A percentile compares a stretch with the other conserved stretches of the same genome.
These are phyloP conservation scores for Aspergillus taichungensis DNA, from an alignment of 495 filamentous ascomycete species.

Conservation along the genomic window DNA sequence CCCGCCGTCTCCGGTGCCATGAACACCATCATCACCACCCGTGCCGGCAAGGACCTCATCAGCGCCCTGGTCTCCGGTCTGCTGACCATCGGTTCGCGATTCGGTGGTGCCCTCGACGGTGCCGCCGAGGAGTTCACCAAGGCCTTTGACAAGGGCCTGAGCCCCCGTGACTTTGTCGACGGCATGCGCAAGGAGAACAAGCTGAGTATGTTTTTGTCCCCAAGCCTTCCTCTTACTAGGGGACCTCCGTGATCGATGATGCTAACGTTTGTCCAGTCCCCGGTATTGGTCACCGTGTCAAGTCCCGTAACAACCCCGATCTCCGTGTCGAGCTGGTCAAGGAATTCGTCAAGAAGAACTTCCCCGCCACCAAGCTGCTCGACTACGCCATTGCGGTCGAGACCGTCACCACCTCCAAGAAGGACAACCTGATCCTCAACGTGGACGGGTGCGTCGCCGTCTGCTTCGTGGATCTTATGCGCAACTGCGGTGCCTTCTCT, in stretches of 20 bases:
- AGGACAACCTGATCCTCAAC: conserved; percentile 99
- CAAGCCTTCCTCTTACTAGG: not conserved
- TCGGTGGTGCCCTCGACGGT: conserved; percentile 96
- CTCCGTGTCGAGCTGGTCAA: conserved; percentile 98
- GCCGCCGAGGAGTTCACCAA: conserved; percentile 98
- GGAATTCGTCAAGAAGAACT: conserved; percentile 94
- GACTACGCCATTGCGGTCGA: conserved; percentile 98
- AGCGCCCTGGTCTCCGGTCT: conserved; percentile 91
- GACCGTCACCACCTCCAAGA: conserved; percentile 97
- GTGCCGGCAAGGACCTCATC: conserved; percentile 98
- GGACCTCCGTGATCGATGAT: not conserved
- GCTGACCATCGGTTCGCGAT: conserved; percentile 93
- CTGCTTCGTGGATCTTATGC: conserved; percentile 95
- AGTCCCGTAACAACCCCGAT: conserved; percentile 99
- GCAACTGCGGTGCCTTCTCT: conserved; percentile 93
- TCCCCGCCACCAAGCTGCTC: conserved; percentile 92
- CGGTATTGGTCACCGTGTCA: conserved; percentile 97
- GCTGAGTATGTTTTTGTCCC: conserved; percentile 83
- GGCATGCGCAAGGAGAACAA: conserved; percentile 99
- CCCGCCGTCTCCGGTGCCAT: conserved; percentile 98
- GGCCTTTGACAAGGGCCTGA: conserved; percentile 95
- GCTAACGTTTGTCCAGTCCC: conserved; percentile 53
- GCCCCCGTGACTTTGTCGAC: conserved; percentile 97
- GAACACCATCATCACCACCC: conserved; percentile 99
- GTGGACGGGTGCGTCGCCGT: conserved; percentile 97